Base-by-base conservation (phyloP, 768 basidiomycete genomes). In the Termitomyces sp. region DNA sequence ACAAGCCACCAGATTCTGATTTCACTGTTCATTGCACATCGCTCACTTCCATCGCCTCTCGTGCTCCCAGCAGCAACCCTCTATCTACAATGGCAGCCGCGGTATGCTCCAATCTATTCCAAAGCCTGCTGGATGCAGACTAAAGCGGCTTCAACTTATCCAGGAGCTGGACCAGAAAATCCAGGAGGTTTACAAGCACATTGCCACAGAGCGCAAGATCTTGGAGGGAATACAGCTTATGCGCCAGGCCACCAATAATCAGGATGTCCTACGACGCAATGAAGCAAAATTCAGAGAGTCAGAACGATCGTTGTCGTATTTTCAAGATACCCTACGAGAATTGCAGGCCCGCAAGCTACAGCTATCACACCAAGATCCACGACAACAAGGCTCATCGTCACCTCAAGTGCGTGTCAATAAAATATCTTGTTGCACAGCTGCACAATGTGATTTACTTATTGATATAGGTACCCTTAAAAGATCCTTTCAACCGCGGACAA, bases 151-250 rank as follows among this genome's bases (percentile, higher is more conserved):
- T 54, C 51, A 36, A 30, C 26, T 59, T 60, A 71, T 71, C 63
- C 67, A 81, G 80, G 74, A 91, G 75, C 79, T 93, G 75, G 92
- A 94, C 84, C 87, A 87, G 83, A 95, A 95, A 84, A 93, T 95
- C 71, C 86, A 88, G 72, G 91, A 93, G 74, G 86, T 95, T 68
- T 85, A 88, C 77, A 88, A 85, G 74, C 89, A 90, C 72, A 95
- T 96, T 72, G 84, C 89, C 77, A 94, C 89, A 38, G 93, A 96
- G 77, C 89, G 89, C 74, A 95, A 93, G 82, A 87, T 95, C 71
- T 80, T 96, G 64, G 91, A 95, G 73, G 93, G 88, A 18, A 86
- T 87, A 32, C 84, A 88, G 69, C 81, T 83, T 64, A 79, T 95
- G 58, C 83, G 88, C 49, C 83, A 85, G 71, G 93, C 93, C 2